phyloP scores from a whole-genome alignment of 371 early-diverging fungal species.

The Umbelopsis sp. region DNA sequence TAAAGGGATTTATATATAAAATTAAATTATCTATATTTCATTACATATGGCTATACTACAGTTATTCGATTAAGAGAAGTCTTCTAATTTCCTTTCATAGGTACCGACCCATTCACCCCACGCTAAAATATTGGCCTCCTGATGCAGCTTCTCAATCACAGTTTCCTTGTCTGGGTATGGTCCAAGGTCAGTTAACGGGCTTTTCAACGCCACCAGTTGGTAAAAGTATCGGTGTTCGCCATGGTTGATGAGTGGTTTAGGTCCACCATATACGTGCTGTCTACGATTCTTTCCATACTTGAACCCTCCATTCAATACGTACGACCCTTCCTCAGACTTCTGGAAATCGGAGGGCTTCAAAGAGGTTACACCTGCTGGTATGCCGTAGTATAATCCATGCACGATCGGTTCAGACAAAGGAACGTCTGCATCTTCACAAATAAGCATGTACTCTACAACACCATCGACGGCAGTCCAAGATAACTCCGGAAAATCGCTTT shows the following conservation, averaged over 20 bases:
- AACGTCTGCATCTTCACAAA: slow-evolving; percentile 5
- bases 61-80: no score
- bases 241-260: background rate
- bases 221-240: slow-evolving; percentile 12
- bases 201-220: slow-evolving; percentile 5
- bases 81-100: background rate
- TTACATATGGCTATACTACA: no score
- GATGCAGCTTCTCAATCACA: background rate
- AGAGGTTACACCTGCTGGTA: background rate
- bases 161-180: background rate
- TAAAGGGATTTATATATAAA: no score
- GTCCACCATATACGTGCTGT: background rate
- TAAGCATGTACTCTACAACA: background rate
- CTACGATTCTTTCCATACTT: slow-evolving; percentile 9
- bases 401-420: background rate
- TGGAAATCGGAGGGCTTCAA: background rate
- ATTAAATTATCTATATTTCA: no score
- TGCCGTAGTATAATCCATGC: background rate
- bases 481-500: background rate
- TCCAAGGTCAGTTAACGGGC: background rate
- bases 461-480: background rate
- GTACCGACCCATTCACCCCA: slow-evolving; percentile 14
- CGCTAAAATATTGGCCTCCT: background rate
- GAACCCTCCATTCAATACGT: slow-evolving; percentile 1
- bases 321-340: background rate